Conservation (phyloP, 1,284 basidiomycete genomes). For the Austropuccinia psidii region DNA sequence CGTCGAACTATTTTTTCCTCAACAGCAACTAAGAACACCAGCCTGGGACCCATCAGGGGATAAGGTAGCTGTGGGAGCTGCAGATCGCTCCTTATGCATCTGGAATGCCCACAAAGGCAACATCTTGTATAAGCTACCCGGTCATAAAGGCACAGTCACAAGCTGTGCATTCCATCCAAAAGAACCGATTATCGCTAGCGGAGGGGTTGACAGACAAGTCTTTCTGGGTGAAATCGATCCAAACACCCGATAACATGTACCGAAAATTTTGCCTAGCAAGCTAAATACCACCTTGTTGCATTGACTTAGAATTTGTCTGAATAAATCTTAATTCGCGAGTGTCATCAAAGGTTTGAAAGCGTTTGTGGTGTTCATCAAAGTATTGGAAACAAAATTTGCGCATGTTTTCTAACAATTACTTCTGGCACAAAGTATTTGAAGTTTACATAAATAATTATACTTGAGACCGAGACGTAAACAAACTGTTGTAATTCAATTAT, state of each 20-base stretch:
- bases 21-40: constrained; percentile 25
- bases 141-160: constrained; percentile 46
- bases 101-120: constrained; percentile 26
- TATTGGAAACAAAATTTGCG: too few species aligned
- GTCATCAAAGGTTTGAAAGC: too few species aligned
- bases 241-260: not conserved
- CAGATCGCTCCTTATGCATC: constrained; percentile 26
- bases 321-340: too few species aligned
- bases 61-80: constrained; percentile 28
- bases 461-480: too few species aligned
- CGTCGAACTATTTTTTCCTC: not conserved
- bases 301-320: too few species aligned
- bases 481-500: too few species aligned
- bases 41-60: constrained; percentile 27
- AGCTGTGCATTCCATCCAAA: constrained; percentile 45
- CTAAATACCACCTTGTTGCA: too few species aligned
- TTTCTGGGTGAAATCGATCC: constrained; percentile 16
- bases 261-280: too few species aligned
- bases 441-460: too few species aligned
- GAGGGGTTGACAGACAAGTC: constrained; percentile 35
- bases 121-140: constrained; percentile 46
- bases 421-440: too few species aligned
- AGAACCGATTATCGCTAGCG: constrained; percentile 43
- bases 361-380: too few species aligned
- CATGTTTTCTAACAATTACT: too few species aligned